A percentile compares a stretch with the other conserved stretches of the same genome.
phyloP scores from a whole-genome alignment of 768 basidiomycete species.

The Cystobasidium ongulense region DNA sequence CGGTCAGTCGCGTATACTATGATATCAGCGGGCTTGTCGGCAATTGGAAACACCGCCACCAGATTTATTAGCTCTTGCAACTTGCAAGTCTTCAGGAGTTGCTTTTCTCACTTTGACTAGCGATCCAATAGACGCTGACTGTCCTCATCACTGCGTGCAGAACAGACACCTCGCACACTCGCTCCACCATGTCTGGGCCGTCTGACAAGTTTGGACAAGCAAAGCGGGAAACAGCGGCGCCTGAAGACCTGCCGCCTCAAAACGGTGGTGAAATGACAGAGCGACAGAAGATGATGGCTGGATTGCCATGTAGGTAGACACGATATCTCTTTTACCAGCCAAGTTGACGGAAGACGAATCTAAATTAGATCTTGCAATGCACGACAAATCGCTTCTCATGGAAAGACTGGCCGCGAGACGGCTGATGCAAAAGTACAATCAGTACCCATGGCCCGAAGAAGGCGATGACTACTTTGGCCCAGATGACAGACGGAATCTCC shows the following conservation, averaged over 20 bases:
- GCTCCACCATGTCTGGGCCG: background rate
- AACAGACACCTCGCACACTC: too few relatives aligned
- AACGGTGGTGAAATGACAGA: background rate
- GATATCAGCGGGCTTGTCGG: too few relatives aligned
- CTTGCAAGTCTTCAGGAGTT: too few relatives aligned
- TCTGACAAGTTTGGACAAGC: background rate
- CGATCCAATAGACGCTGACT: too few relatives aligned
- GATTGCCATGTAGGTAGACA: background rate
- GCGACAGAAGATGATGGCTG: background rate
- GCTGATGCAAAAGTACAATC: background rate
- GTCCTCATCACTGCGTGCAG: too few relatives aligned
- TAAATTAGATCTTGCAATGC: background rate
- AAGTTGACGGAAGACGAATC: background rate
- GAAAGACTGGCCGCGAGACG: background rate
- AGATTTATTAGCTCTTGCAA: too few relatives aligned
- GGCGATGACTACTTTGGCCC: conserved; percentile 1
- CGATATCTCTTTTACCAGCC: background rate
- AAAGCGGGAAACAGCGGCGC: background rate
- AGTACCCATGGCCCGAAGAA: conserved; percentile 6
- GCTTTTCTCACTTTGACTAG: too few relatives aligned
- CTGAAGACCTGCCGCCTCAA: background rate
- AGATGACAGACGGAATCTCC: conserved; percentile 7
- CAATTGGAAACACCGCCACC: too few relatives aligned
- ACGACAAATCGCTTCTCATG: background rate
- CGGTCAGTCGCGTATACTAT: too few relatives aligned